Conservation (phyloP, 225 moss, liverwort and hornwort genomes). For the Marchantia polymorpha region DNA sequence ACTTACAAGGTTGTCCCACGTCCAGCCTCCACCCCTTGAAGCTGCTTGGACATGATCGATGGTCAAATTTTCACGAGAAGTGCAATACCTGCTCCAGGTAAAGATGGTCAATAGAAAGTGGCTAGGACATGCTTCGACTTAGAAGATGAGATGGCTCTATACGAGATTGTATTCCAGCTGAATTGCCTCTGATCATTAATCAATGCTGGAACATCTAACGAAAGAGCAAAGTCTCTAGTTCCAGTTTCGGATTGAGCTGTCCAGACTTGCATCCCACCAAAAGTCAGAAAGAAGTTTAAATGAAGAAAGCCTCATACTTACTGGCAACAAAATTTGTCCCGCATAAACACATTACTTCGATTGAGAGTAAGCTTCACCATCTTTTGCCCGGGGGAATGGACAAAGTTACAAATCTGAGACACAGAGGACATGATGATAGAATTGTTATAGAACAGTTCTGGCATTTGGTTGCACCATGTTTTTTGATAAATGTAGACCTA, state of each 20-base stretch:
- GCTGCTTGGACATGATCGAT: conserved; percentile 93
- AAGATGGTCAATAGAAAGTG: background rate
- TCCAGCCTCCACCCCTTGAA: conserved; percentile 95
- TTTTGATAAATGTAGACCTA: no score
- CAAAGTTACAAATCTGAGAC: conserved; percentile 67
- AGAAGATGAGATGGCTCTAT: background rate
- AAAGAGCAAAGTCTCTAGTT: background rate
- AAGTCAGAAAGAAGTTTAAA: background rate
- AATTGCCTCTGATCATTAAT: background rate
- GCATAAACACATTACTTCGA: conserved; percentile 83
- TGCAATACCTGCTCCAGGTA: conserved; percentile 68
- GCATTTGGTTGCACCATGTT: no score
- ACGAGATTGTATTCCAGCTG: background rate
- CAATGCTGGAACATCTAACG: background rate
- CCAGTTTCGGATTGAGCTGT: background rate
- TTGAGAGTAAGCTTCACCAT: conserved; percentile 72
- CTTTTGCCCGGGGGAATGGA: conserved; percentile 63
- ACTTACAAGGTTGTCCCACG: conserved; percentile 96
- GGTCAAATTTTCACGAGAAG: conserved; percentile 66
- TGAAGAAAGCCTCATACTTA: conserved; percentile 40
- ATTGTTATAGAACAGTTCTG: background rate
- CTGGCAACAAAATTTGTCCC: conserved; percentile 98
- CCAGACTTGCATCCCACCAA: background rate
- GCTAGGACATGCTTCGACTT: background rate
- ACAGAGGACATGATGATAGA: background rate